Conservation (phyloP, 192 early-diverging fungal genomes). For the Mortierella antarctica region DNA sequence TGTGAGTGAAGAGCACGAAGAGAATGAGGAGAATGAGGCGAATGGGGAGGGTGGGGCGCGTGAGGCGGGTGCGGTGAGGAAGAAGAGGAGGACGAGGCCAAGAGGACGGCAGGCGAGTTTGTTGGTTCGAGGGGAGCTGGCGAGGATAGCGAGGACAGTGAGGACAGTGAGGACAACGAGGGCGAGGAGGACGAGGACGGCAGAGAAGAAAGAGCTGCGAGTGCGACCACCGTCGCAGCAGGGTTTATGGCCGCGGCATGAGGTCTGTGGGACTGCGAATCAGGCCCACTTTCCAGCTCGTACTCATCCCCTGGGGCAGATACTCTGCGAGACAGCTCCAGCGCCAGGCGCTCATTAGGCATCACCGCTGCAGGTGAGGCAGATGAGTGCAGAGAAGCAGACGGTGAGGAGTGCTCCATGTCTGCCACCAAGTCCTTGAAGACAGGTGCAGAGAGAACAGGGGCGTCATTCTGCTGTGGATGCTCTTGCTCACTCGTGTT, state of each 20-base stretch:
- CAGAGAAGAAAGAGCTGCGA: background rate
- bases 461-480: too few species aligned
- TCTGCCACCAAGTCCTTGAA: too few species aligned
- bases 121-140: background rate
- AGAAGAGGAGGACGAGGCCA: background rate
- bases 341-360: too few species aligned
- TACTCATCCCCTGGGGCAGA: too few species aligned
- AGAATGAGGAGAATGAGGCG: background rate
- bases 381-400: too few species aligned
- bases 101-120: background rate
- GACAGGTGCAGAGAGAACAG: too few species aligned
- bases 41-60: background rate
- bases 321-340: too few species aligned
- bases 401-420: too few species aligned
- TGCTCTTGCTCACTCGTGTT: too few species aligned
- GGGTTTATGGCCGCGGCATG: background rate
- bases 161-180: conserved; percentile 1
- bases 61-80: background rate
- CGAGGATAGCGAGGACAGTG: background rate
- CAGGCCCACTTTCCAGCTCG: too few species aligned
- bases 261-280: too few species aligned
- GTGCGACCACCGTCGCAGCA: background rate
- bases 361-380: too few species aligned
- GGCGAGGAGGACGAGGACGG: conserved; percentile 12
- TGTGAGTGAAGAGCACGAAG: background rate